These are phyloP conservation scores for Lipomyces kockii DNA, from an alignment of 805 yeast species.

Conservation along the genomic window DNA sequence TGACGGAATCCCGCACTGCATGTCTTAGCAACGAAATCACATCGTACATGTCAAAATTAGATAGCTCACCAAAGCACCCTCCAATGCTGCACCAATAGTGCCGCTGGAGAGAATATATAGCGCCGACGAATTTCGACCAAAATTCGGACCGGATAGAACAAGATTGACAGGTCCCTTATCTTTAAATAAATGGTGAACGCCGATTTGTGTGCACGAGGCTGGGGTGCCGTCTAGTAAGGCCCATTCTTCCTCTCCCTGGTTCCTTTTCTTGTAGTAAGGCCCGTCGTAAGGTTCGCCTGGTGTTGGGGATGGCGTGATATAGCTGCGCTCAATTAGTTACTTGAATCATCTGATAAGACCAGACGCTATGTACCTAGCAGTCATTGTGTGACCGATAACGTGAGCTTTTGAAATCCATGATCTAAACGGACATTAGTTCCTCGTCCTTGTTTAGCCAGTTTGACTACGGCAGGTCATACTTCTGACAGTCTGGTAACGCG, in stretches of 20 bases:
- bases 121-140: constrained; percentile 89
- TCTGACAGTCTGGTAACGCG: constrained; percentile 77
- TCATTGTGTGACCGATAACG: constrained; percentile 61
- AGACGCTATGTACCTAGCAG: constrained; percentile 46
- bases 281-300: constrained; percentile 41
- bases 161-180: constrained; percentile 69
- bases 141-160: constrained; percentile 93
- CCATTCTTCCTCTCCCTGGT: constrained; percentile 70
- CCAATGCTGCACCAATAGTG: constrained; percentile 96
- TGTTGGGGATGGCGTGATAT: constrained; percentile 21
- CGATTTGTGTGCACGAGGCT: constrained; percentile 92
- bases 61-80: constrained; percentile 64
- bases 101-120: constrained; percentile 90
- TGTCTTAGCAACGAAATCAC: not conserved
- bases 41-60: not conserved
- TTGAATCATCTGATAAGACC: not conserved
- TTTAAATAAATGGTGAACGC: constrained; percentile 67
- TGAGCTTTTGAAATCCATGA: constrained; percentile 99
- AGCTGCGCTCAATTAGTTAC: constrained; percentile 10
- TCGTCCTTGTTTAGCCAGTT: not conserved
- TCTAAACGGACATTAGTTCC: constrained; percentile 44
- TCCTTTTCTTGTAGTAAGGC: constrained; percentile 41
- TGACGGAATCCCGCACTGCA: constrained; percentile 54
- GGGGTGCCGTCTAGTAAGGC: constrained; percentile 89
- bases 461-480: constrained; percentile 25